Base-by-base conservation (phyloP, 495 filamentous ascomycete genomes). In the Neurospora discreta region DNA sequence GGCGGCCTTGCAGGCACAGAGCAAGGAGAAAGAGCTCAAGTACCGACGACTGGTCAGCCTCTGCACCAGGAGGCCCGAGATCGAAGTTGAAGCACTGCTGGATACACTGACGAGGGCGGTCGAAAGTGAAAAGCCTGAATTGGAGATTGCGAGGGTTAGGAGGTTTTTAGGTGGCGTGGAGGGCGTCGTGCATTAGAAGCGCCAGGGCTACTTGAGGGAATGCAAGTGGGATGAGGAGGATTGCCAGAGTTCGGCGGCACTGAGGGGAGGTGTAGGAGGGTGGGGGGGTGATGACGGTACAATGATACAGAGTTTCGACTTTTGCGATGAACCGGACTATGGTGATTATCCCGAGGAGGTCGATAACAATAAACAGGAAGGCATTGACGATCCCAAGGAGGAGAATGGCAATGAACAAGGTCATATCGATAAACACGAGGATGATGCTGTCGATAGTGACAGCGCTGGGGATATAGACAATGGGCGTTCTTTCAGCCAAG, bases 141-240 rank as follows among this genome's bases (percentile, higher is more conserved):
- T 91, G 5, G 92, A 94, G 76, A 85, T 91, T 33, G 86, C 85
- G 26, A 82, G 92, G 39, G 89, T 94, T 36, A 82, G 87, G 77
- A 87, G 92, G 68, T 93, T 95, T 77, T 79, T 95, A 73, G 87
- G 88, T 33, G 90, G 90, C 70, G 90, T 93, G 13, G 91, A 92
- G 67, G 80, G 79, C 8, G 77, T 81, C 1, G 80, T 79, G 69
- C 77, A 82, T 72, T 83, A 70, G 76, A 65, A 33, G 52, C 52
- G 52, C 52, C 52, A 26, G 23, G 39, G 36, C 18, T 18, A 41
- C 39, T 38, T 20, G 18, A 11, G 42, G 15, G 26, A 33, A 8
- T 30, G 6, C 23, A 33, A 33, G 52, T 33, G 26, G 16, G 23
- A 26, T 30, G 23, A 33, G 26, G 13, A 33, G 13, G 26, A 60